Evolutionary conservation across 345 rosid genomes (phyloP).

Genomic region (Populus davidiana): DNA sequence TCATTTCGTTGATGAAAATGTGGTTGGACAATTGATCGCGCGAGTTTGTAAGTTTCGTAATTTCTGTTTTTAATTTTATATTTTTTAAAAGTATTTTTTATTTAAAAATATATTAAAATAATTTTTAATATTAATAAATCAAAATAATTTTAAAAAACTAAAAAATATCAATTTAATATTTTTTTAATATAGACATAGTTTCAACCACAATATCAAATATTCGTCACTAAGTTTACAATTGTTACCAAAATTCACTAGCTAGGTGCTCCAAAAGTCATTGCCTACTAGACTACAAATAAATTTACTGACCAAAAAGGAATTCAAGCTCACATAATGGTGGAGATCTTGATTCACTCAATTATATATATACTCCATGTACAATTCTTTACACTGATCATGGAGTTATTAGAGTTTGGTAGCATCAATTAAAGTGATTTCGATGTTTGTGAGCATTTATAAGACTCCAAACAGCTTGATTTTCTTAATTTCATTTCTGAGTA

Average conservation of each 20-base stretch:
- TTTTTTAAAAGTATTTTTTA: no score
- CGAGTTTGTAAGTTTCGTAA: no score
- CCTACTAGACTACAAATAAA: not conserved
- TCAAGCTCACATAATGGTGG: not conserved
- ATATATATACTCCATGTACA: not conserved
- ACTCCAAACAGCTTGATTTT: no score
- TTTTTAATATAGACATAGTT: no score
- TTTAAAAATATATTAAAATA: no score
- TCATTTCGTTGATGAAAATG: not conserved
- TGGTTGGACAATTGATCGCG: not conserved
- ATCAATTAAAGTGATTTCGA: not conserved
- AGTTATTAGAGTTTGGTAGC: not conserved
- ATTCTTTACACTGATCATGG: not conserved
- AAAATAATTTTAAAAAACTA: fast-evolving
- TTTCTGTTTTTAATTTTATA: no score
- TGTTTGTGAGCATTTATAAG: not conserved
- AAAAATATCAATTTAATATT: no score
- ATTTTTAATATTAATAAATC: no score
- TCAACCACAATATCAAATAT: no score
- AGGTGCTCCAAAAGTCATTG: not conserved
- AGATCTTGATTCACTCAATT: not conserved
- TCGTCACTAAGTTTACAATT: not conserved
- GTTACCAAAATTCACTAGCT: not conserved
- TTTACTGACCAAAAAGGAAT: not conserved
- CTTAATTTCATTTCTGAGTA: not conserved